A percentile compares a stretch with the other conserved stretches of the same genome.
These are phyloP conservation scores for Diaporthe sp. DNA, from an alignment of 2,329 filamentous ascomycete species.

Conservation along the genomic window DNA sequence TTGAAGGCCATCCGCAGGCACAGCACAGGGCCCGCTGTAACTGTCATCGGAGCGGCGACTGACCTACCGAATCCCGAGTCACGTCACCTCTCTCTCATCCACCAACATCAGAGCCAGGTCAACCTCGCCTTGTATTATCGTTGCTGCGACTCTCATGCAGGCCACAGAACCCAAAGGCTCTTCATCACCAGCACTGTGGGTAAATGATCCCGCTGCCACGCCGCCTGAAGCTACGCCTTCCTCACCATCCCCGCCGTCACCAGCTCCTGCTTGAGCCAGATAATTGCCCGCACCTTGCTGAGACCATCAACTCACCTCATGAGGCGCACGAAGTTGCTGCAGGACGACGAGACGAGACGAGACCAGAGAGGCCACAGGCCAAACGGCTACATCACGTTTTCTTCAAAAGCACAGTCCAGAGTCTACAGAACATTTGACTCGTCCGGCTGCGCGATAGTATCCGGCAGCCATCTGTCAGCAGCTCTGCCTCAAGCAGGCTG, in stretches of 20 bases:
- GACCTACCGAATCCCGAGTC: conserved; percentile 8
- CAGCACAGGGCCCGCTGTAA: not conserved
- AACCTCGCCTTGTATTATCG: not conserved
- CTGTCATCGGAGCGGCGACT: not conserved
- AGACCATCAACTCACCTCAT: not conserved
- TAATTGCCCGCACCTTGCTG: not conserved
- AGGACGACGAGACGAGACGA: conserved; percentile 12
- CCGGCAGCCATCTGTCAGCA: conserved; percentile 7
- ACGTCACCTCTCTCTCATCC: not conserved
- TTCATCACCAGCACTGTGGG: not conserved
- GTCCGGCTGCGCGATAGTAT: not conserved
- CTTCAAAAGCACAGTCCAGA: not conserved
- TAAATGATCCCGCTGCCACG: not conserved
- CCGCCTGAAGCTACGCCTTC: not conserved
- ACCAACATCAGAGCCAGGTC: not conserved
- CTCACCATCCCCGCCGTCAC: not conserved
- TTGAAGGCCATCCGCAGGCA: not conserved
- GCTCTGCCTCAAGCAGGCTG: not conserved
- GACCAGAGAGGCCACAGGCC: conserved; percentile 10
- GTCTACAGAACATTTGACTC: not conserved
- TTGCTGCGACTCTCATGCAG: not conserved
- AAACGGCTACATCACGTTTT: not conserved
- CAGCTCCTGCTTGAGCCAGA: conserved; percentile 19
- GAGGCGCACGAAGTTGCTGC: conserved; percentile 10
- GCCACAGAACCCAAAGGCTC: not conserved